Conservation (phyloP, 1,284 basidiomycete genomes). For the Ganoderma resinaceum region DNA sequence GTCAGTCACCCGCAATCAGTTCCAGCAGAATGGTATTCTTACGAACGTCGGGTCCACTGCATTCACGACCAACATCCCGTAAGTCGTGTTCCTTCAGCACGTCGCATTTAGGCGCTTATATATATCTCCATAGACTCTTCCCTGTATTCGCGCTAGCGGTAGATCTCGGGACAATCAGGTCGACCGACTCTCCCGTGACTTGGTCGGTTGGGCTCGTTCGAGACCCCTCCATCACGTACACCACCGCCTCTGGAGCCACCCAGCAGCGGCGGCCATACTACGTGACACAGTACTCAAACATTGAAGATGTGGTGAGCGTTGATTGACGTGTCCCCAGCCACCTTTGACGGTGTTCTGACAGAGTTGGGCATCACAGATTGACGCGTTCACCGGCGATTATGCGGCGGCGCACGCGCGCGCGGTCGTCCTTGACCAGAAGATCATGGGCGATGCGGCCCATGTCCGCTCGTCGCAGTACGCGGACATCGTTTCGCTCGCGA, state of each 20-base stretch:
- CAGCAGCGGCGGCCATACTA: slow-evolving; percentile 38
- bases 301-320: slow-evolving; percentile 29
- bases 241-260: slow-evolving; percentile 26
- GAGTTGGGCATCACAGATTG: slow-evolving; percentile 29
- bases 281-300: slow-evolving; percentile 29
- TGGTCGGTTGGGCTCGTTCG: slow-evolving; percentile 36
- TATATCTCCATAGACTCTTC: slow-evolving; percentile 18
- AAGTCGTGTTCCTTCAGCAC: background rate
- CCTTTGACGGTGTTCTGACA: background rate
- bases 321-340: background rate
- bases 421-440: slow-evolving; percentile 34
- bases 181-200: slow-evolving; percentile 28
- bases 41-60: slow-evolving; percentile 15
- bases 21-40: slow-evolving; percentile 23
- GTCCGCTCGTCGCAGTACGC: slow-evolving; percentile 42
- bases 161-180: slow-evolving; percentile 33
- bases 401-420: slow-evolving; percentile 31
- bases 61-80: slow-evolving; percentile 27
- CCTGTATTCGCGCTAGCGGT: slow-evolving; percentile 32
- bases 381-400: slow-evolving; percentile 37
- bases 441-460: slow-evolving; percentile 32
- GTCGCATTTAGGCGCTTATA: background rate
- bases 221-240: slow-evolving; percentile 34
- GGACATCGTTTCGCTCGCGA: slow-evolving; percentile 47
- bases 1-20: slow-evolving; percentile 19